Evolutionary conservation across 345 rosid genomes (phyloP), one percentile per base, ranked within the genome.

Genomic region (Ceriops zippeliana): DNA sequence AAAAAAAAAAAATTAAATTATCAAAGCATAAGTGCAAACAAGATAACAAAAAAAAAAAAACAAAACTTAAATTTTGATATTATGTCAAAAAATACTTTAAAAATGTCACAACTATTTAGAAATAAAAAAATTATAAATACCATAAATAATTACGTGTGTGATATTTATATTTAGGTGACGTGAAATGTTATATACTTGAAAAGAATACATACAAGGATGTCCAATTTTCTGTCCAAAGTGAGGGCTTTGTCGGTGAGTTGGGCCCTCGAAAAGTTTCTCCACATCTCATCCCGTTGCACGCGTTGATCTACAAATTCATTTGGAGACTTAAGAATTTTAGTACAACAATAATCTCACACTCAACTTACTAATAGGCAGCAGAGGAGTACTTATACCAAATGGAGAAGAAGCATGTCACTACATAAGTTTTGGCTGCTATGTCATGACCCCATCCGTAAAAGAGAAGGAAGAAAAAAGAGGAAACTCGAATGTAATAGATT

Each of bases 201-300:
- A 7, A 7, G 6, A 5, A 24, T 10, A 46, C 87, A 63, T 86
- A 92, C 98, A 73, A 83, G 69, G 89, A 84, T 56, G 96, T 90
- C 98, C 98, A 90, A 54, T 90, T 83, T 77, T 92, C 98, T 13
- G 97, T 92, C 98, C 98, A 92, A 27, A 92, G 78, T 20, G 90
- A 79, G 7, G 98, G 98, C 62, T 92, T 92, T 56, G 79, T 80
- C 31, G 91, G 93, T 4, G 93, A 85, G 69, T 92, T 90, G 0
- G 98, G 97, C 47, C 97, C 96, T 35, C 53, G 69, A 74, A 88
- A 92, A 59, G 96, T 92, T 75, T 88, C 89, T 42, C 91, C 97
- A 76, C 98, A 92, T 67, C 70, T 74, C 86, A 85, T 75, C 19
- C 98, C 96, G 26, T 92, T 92, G 79, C 96, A 92, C 53, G 97